A percentile compares a stretch with the other conserved stretches of the same genome.
These are phyloP conservation scores for Anthracocystis panici-leucophaei DNA, from an alignment of 1,284 basidiomycete genomes.

Conservation along the genomic window DNA sequence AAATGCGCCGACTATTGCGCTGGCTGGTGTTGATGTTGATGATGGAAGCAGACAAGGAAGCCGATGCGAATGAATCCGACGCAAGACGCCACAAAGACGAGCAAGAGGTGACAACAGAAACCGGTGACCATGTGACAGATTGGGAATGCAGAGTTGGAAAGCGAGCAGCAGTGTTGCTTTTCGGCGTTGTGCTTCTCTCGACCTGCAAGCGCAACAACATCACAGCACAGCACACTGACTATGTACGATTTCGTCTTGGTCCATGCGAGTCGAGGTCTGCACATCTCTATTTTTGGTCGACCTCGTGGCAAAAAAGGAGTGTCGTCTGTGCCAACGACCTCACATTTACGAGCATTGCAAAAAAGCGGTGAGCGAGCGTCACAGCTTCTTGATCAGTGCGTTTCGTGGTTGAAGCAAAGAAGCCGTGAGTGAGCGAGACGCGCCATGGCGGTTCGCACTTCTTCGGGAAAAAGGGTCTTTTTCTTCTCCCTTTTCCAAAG, in stretches of 20 bases:
- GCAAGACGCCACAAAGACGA: background rate
- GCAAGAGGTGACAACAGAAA: background rate
- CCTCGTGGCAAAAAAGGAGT: conserved; percentile 10
- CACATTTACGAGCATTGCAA: background rate
- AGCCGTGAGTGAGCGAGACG: conserved; percentile 1
- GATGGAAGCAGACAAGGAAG: background rate
- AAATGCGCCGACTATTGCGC: conserved; percentile 1
- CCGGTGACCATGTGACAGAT: conserved; percentile 21
- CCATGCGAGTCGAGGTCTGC: conserved; percentile 12
- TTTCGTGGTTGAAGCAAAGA: conserved; percentile 1
- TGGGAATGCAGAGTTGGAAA: background rate
- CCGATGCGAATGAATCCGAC: background rate
- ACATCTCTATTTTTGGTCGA: conserved; percentile 11
- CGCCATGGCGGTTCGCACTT: conserved; percentile 7
- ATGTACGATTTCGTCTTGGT: conserved; percentile 39
- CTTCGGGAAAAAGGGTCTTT: background rate
- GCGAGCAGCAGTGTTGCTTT: background rate
- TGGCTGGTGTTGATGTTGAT: background rate
- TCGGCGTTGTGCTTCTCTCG: background rate
- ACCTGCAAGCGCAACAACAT: conserved; percentile 8
- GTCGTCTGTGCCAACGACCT: background rate
- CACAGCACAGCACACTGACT: conserved; percentile 2
- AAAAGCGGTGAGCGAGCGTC: background rate
- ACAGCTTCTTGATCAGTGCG: background rate
- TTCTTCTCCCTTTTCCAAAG: background rate